A percentile compares a stretch with the other conserved stretches of the same genome.
Conservation (phyloP, 257 asterid genomes). For the Parsonsia alboflavescens region DNA sequence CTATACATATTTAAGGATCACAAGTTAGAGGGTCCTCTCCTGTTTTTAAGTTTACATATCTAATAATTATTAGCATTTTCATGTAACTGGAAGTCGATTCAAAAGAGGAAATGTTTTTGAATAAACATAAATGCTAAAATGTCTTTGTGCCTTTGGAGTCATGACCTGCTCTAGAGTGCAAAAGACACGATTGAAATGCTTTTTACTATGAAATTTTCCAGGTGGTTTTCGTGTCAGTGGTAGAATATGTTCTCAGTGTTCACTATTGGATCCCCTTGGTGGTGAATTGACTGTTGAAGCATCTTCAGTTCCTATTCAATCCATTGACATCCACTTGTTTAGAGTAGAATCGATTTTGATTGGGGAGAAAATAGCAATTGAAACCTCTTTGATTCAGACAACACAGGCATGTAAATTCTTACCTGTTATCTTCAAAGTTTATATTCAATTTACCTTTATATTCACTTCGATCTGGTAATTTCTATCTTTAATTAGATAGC, state of each 20-base stretch:
- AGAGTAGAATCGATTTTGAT: constrained; percentile 79
- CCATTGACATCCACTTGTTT: constrained; percentile 73
- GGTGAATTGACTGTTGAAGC: constrained; percentile 83
- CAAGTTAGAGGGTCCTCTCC: background rate
- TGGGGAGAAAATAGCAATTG: constrained; percentile 78
- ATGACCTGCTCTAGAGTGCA: background rate
- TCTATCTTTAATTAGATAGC: constrained; percentile 51
- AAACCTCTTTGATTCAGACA: constrained; percentile 66
- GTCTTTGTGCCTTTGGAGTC: constrained; percentile 19
- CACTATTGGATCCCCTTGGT: constrained; percentile 54
- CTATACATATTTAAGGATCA: background rate
- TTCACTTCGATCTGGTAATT: constrained; percentile 15
- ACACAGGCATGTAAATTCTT: constrained; percentile 60
- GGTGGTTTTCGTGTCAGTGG: constrained; percentile 81
- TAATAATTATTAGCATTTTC: background rate
- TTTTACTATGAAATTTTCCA: constrained; percentile 26
- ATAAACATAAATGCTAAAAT: background rate
- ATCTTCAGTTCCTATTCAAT: constrained; percentile 60
- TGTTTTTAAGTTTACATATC: background rate
- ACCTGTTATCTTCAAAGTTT: constrained; percentile 15
- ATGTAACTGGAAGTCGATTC: background rate
- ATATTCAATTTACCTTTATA: constrained; percentile 4
- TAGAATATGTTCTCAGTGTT: constrained; percentile 68
- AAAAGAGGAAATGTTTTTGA: background rate
- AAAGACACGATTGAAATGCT: constrained; percentile 13